Base-by-base conservation (phyloP, 2,329 filamentous ascomycete species). In the Cercospora sp. region DNA sequence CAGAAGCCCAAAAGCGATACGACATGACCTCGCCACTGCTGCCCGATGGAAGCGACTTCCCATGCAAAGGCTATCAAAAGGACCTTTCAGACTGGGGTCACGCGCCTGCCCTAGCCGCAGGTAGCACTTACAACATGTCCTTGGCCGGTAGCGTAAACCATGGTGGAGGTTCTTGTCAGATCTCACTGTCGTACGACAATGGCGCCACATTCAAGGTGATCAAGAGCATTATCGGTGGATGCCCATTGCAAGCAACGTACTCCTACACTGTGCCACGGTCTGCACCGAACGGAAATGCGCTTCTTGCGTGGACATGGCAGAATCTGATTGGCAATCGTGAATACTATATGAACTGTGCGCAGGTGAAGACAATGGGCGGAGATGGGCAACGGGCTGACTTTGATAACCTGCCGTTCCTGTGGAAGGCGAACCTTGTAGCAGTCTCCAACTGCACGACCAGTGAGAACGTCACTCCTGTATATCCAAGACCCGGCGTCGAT, bases 111-210 rank as follows among this genome's bases (percentile, higher is more conserved):
- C 91, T 90, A 78, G 77, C 82, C 0, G 85, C 91, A 16, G 92
- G 92, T 13, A 86, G 87, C 2, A 75, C 79, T 0, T 86, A 90
- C 72, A 78, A 82, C 0, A 84, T 97, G 1, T 79, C 82, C 0
- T 93, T 97, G 79, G 81, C 78, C 0, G 94, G 94, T 5, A 83
- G 84, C 45, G 93, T 93, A 1, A 87, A 89, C 0, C 94, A 99
- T 75, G 93, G 92, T 12, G 94, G 95, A 60, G 95, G 95, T 0
- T 94, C 92, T 1, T 98, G 94, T 81, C 94, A 98, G 77, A 79
- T 98, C 55, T 90, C 90, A 12, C 83, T 98, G 74, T 93, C 93
- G 0, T 91, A 89, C 6, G 94, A 97, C 75, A 82, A 86, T 39
- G 79, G 85, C 18, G 93, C 94, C 0, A 90, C 86, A 45, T 98